phyloP scores from a whole-genome alignment of 2,329 filamentous ascomycete genomes.

The Aspergillus novoparasiticus region DNA sequence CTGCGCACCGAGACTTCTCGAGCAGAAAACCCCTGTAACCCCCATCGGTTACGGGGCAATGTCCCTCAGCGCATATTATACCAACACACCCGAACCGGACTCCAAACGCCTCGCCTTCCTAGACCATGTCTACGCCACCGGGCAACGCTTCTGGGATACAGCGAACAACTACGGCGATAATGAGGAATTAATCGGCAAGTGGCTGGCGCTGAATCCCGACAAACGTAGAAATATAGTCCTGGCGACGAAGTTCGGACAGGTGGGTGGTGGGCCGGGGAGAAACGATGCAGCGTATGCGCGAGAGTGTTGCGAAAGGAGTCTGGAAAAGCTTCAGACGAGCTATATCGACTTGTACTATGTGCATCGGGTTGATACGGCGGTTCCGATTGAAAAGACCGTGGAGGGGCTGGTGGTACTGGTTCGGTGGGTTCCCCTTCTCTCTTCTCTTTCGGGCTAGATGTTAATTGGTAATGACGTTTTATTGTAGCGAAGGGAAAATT shows the following conservation, averaged over 20 bases:
- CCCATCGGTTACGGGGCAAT: slow-evolving; percentile 33
- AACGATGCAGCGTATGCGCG: slow-evolving; percentile 42
- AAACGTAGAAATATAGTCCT: slow-evolving; percentile 55
- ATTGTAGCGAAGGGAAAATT: slow-evolving; percentile 53
- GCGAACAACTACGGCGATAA: slow-evolving; percentile 47
- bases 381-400: slow-evolving; percentile 45
- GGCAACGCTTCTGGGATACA: slow-evolving; percentile 49
- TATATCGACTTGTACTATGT: slow-evolving; percentile 53
- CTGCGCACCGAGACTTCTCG: not conserved
- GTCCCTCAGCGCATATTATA: slow-evolving; percentile 31
- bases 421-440: not conserved
- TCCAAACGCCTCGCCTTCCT: slow-evolving; percentile 49
- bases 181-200: slow-evolving; percentile 53
- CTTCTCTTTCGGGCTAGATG: not conserved
- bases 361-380: slow-evolving; percentile 46
- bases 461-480: not conserved
- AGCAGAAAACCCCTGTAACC: slow-evolving; percentile 6
- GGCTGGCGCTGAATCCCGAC: slow-evolving; percentile 47
- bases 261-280: slow-evolving; percentile 21
- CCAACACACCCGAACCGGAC: slow-evolving; percentile 33
- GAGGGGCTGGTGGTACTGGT: slow-evolving; percentile 42
- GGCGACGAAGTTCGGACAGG: slow-evolving; percentile 53
- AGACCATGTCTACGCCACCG: slow-evolving; percentile 48
- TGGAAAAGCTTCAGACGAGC: slow-evolving; percentile 45
- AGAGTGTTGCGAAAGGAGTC: slow-evolving; percentile 43